Evolutionary conservation across 768 basidiomycete genomes (phyloP).

Genomic region (Amanita exitialis): DNA sequence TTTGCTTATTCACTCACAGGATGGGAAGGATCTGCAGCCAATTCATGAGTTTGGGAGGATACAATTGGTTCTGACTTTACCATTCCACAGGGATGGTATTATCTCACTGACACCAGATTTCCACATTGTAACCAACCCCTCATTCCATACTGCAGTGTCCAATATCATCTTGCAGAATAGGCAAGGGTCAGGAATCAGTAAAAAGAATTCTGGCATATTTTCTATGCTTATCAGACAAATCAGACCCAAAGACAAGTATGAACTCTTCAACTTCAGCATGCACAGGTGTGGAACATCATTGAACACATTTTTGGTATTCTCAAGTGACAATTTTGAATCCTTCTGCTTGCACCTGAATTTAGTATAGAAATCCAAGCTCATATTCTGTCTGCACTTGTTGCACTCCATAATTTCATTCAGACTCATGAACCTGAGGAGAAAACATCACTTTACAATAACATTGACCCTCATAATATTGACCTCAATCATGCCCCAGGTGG

Average conservation of each 20-base stretch:
- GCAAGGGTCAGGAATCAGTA: conserved; percentile 12
- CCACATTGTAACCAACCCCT: conserved; percentile 21
- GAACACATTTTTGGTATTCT: conserved; percentile 28
- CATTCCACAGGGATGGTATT: conserved; percentile 22
- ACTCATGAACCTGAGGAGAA: conserved; percentile 14
- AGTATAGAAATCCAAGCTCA: conserved; percentile 12
- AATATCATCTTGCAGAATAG: conserved; percentile 25
- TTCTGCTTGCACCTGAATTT: conserved; percentile 13
- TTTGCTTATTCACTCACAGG: conserved; percentile 28
- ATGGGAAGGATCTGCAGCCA: conserved; percentile 29
- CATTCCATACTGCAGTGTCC: conserved; percentile 24
- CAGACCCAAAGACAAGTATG: conserved; percentile 24
- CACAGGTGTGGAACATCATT: conserved; percentile 26
- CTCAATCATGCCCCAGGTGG: too few species aligned
- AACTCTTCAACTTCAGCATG: conserved; percentile 33
- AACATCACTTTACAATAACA: neutral
- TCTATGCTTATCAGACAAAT: conserved; percentile 6
- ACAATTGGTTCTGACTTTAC: conserved; percentile 16
- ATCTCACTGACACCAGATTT: conserved; percentile 29
- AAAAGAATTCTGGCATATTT: neutral
- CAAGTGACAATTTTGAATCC: conserved; percentile 16
- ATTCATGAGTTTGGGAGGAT: conserved; percentile 22
- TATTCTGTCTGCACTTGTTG: conserved; percentile 14
- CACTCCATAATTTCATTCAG: conserved; percentile 18
- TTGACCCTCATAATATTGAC: too few species aligned